Evolutionary conservation across 306 rosid genomes (phyloP).

Genomic region (Mimosa pudica): DNA sequence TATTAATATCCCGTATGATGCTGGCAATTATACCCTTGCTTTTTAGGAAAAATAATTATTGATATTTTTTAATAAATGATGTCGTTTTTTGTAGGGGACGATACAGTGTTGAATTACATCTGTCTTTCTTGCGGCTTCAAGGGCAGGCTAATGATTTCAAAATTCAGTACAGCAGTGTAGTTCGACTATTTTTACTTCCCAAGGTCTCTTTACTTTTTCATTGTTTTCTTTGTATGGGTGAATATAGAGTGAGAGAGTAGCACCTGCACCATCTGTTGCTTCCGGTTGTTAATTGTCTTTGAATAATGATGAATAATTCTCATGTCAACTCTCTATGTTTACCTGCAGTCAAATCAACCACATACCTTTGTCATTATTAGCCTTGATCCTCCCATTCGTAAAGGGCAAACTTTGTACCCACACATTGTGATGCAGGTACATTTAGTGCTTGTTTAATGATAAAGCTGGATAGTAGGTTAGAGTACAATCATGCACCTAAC

Average conservation of each 20-base stretch:
- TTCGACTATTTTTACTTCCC: slow-evolving; percentile 96
- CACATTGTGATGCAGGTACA: slow-evolving; percentile 98
- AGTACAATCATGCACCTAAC: slow-evolving; percentile 17
- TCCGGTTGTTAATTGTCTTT: slow-evolving; percentile 2
- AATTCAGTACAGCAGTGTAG: slow-evolving; percentile 97
- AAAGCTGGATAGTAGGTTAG: slow-evolving; percentile 30
- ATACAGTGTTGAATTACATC: slow-evolving; percentile 92
- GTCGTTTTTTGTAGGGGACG: slow-evolving; percentile 72
- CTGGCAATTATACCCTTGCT: not conserved
- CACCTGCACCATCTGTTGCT: not conserved
- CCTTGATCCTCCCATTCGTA: slow-evolving; percentile 98
- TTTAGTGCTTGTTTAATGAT: slow-evolving; percentile 14
- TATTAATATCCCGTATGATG: slow-evolving; percentile 15
- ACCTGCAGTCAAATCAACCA: slow-evolving; percentile 92
- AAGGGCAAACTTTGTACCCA: slow-evolving; percentile 96
- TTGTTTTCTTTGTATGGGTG: slow-evolving; percentile 20
- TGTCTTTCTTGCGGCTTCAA: slow-evolving; percentile 90
- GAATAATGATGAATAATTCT: slow-evolving; percentile 29
- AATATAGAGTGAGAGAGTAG: not conserved
- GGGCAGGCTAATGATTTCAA: slow-evolving; percentile 99
- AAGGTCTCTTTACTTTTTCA: slow-evolving; percentile 59
- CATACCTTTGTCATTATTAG: slow-evolving; percentile 88
- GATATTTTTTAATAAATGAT: slow-evolving; percentile 32
- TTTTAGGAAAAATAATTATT: slow-evolving; percentile 11
- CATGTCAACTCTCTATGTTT: slow-evolving; percentile 34